Conservation (phyloP, 768 basidiomycete genomes). For the Grammothele lineata region DNA sequence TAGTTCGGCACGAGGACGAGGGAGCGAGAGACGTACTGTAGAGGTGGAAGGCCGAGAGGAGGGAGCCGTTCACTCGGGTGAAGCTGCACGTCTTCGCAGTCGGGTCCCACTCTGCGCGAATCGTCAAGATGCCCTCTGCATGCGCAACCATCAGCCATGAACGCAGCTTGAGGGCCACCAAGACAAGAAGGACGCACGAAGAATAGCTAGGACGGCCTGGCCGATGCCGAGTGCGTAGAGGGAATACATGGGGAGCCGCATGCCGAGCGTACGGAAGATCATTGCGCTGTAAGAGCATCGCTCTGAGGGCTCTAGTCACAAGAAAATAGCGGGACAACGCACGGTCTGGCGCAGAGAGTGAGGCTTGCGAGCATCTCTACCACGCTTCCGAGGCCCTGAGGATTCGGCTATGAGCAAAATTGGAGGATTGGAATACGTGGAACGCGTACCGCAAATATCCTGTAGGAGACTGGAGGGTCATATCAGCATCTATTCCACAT, state of each 20-base stretch:
- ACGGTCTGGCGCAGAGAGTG: conserved; percentile 3
- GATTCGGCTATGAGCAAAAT: neutral
- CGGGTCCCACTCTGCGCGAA: conserved; percentile 1
- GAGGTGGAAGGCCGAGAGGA: conserved; percentile 4
- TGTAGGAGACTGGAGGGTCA: conserved; percentile 1
- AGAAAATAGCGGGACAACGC: neutral
- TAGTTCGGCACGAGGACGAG: neutral
- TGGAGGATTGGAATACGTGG: too few species aligned
- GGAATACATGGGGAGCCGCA: neutral
- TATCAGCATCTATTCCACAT: neutral
- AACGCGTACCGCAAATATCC: conserved; percentile 1
- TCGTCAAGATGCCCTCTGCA: conserved; percentile 1
- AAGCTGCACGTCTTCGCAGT: neutral
- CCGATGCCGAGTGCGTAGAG: neutral
- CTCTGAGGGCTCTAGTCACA: neutral
- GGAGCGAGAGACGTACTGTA: conserved; percentile 4
- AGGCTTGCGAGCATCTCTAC: conserved; percentile 2
- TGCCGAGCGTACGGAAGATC: neutral
- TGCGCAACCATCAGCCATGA: too few species aligned
- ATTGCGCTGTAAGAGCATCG: neutral
- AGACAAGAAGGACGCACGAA: neutral
- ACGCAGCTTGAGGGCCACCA: too few species aligned
- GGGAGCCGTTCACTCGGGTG: neutral
- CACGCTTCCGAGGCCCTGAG: conserved; percentile 2
- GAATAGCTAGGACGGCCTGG: neutral